Evolutionary conservation across 129 eudicot genomes (phyloP).

Genomic region (Flaveria sonorensis): DNA sequence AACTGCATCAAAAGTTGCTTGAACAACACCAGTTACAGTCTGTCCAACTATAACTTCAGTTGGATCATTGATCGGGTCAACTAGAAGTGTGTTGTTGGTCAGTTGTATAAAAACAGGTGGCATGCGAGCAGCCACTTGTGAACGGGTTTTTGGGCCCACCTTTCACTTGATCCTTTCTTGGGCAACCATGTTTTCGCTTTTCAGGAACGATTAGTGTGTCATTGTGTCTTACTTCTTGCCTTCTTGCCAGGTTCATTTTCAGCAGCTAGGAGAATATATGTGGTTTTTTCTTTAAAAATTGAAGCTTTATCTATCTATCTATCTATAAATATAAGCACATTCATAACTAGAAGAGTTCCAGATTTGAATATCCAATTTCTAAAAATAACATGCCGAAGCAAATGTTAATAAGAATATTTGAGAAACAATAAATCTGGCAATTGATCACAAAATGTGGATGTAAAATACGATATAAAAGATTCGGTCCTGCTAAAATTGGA

Average conservation of each 20-base stretch:
- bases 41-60: slow-evolving; percentile 66
- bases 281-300: slow-evolving; percentile 12
- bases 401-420: not conserved
- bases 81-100: slow-evolving; percentile 2
- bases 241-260: slow-evolving; percentile 47
- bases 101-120: slow-evolving; percentile 49
- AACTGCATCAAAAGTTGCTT: slow-evolving; percentile 83
- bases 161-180: slow-evolving; percentile 69
- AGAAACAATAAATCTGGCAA: not conserved
- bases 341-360: slow-evolving; percentile 4
- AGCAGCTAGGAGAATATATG: slow-evolving; percentile 13
- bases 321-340: slow-evolving; percentile 11
- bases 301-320: slow-evolving; percentile 15
- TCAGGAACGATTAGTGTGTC: slow-evolving; percentile 38
- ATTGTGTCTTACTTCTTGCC: slow-evolving; percentile 44
- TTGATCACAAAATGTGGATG: not conserved
- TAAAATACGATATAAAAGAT: not conserved
- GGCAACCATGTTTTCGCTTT: slow-evolving; percentile 86
- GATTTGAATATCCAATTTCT: not conserved
- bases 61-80: slow-evolving; percentile 38
- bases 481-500: not conserved
- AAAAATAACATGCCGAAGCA: slow-evolving; percentile 9
- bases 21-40: slow-evolving; percentile 71
- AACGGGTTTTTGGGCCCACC: slow-evolving; percentile 33
- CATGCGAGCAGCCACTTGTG: slow-evolving; percentile 40